phyloP scores from a whole-genome alignment of 352 stramenopile genomes.

The Globisporangium recalcitrans region DNA sequence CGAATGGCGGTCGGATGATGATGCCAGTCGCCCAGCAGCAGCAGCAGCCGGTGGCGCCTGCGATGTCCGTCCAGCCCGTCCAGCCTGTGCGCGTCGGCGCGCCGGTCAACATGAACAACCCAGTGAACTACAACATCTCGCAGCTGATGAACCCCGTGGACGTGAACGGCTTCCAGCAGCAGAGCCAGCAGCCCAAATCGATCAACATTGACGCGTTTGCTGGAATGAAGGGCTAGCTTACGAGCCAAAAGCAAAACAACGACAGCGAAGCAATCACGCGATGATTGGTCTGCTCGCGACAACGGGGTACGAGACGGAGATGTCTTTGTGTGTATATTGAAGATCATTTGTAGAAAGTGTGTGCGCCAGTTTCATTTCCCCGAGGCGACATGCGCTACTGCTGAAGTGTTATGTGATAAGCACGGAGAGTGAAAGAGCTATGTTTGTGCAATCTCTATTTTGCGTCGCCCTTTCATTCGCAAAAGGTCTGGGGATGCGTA shows the following conservation, averaged over 20 bases:
- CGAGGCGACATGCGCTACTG: not conserved
- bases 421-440: not conserved
- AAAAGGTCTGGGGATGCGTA: no score
- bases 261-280: not conserved
- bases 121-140: constrained; percentile 79
- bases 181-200: constrained; percentile 37
- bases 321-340: not conserved
- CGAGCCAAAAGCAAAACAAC: not conserved
- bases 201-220: constrained; percentile 86
- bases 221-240: constrained; percentile 31
- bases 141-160: constrained; percentile 77
- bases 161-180: constrained; percentile 34
- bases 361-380: not conserved
- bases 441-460: not conserved
- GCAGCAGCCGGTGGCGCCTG: not conserved
- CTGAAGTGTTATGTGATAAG: no score
- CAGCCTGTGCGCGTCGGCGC: not conserved
- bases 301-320: not conserved
- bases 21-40: constrained; percentile 7
- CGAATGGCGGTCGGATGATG: not conserved
- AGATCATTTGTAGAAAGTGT: not conserved
- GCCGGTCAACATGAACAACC: constrained; percentile 5
- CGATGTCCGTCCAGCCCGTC: no score
- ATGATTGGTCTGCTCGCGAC: no score
- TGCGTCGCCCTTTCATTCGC: no score